Conservation (phyloP, 352 stramenopile genomes). For the Hyaloperonospora arabidopsidis region DNA sequence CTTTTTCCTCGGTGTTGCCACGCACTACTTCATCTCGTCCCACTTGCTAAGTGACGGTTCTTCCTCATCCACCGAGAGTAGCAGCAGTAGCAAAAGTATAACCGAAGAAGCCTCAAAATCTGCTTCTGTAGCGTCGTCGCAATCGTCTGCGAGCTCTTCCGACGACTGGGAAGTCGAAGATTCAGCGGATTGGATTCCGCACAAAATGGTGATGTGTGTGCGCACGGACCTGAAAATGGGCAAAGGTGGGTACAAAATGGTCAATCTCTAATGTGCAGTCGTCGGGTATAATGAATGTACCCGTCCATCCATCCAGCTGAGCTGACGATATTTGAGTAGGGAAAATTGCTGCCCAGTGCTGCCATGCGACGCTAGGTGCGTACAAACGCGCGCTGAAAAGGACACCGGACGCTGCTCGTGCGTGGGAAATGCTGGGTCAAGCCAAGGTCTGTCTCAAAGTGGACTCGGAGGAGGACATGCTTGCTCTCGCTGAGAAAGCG, state of each 20-base stretch:
- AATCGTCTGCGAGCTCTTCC: slow-evolving; percentile 29
- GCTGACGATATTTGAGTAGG: slow-evolving; percentile 25
- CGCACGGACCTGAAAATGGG: slow-evolving; percentile 93
- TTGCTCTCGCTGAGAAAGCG: slow-evolving; percentile 56
- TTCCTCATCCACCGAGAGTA: not conserved
- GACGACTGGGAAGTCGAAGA: slow-evolving; percentile 69
- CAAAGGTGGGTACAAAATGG: slow-evolving; percentile 91
- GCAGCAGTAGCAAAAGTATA: slow-evolving; percentile 8
- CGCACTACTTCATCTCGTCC: slow-evolving; percentile 49
- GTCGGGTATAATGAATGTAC: no score
- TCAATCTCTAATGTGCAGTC: no score
- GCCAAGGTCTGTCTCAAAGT: slow-evolving; percentile 84
- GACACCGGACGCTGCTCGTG: slow-evolving; percentile 53
- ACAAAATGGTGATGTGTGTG: slow-evolving; percentile 94
- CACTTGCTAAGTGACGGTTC: slow-evolving; percentile 26
- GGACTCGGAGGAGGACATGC: slow-evolving; percentile 77
- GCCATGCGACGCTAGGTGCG: slow-evolving; percentile 88
- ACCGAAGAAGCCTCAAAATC: slow-evolving; percentile 5
- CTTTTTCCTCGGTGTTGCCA: slow-evolving; percentile 62
- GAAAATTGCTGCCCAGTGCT: slow-evolving; percentile 83
- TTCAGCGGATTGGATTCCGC: slow-evolving; percentile 46
- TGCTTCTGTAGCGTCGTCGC: slow-evolving; percentile 11
- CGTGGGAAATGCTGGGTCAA: slow-evolving; percentile 80
- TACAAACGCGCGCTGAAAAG: slow-evolving; percentile 89
- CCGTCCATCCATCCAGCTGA: no score